Evolutionary conservation across 768 basidiomycete species (phyloP), one percentile per base, ranked within the genome.

Genomic region (Wakefieldia striispora): DNA sequence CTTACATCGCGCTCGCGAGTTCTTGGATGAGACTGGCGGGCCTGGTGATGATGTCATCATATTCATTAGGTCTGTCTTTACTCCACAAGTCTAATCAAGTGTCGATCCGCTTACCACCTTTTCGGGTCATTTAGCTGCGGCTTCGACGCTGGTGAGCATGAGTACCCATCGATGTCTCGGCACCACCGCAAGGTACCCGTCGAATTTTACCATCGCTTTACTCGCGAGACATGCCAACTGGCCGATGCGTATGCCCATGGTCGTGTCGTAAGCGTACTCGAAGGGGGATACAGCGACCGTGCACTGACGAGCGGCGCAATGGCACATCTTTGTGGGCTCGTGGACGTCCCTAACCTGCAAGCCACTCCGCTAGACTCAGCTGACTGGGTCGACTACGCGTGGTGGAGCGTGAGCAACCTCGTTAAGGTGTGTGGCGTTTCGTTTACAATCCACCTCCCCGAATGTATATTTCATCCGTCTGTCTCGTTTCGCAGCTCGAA

Each of bases 101-200:
- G 10, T 46, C 12, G 17, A 26, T n/a, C 6, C 14, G 10, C 39
- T 57, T n/a, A 53, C 27, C 8, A 16, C 17, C 11, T 26, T 14
- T 3, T 23, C 29, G 19, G 19, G 19, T 12, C 12, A 14, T 21
- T 26, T 55, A 95, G 93, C 56, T 91, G 90, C 54, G 95, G 95
- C 1, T 93, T 97, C 71, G 95, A 99, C 57, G 95, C 95, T 0
- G 91, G 86, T 44, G 88, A 94, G 62, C 92, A 97, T 60, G 95
- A 99, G 62, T 84, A 86, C 53, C 72, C 80, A 12, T 85, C 83
- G 3, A 99, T 99, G 95, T 92, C 91, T 21, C 75, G 95, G 14
- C 95, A 99, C 63, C 78, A 81, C 33, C 84, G 93, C n/a, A 87
- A 86, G 53, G 91, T 97, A 0, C 95, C 95, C 0, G 76, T 83